Conservation (phyloP, 345 rosid species). For the Lenwebbia sp. region DNA sequence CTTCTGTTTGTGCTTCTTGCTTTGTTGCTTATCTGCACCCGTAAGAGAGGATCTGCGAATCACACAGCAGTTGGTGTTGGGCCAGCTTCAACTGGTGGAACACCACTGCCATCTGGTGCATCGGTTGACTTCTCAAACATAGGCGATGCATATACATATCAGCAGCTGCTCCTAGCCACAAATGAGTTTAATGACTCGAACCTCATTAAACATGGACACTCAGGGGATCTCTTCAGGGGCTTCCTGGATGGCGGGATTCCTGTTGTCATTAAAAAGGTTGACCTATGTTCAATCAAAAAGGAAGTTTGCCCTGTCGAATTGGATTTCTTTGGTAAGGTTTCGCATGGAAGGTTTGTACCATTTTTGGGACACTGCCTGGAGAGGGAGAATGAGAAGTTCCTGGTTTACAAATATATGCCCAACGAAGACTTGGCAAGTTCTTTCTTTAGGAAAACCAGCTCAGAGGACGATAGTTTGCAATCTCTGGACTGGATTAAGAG, state of each 20-base stretch:
- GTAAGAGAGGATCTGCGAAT: slow-evolving; percentile 25
- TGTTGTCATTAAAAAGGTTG: slow-evolving; percentile 64
- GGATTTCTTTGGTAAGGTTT: slow-evolving; percentile 72
- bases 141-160: slow-evolving; percentile 67
- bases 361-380: slow-evolving; percentile 79
- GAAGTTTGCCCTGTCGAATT: slow-evolving; percentile 62
- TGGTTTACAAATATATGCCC: slow-evolving; percentile 85
- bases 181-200: slow-evolving; percentile 53
- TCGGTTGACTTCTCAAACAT: slow-evolving; percentile 46
- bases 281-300: slow-evolving; percentile 35
- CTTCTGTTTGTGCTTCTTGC: slow-evolving; percentile 24
- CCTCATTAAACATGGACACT: slow-evolving; percentile 86
- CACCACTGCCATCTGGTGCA: slow-evolving; percentile 32
- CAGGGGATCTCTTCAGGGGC: slow-evolving; percentile 81
- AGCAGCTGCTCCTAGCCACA: slow-evolving; percentile 70
- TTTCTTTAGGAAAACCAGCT: slow-evolving; percentile 47
- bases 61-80: slow-evolving; percentile 47
- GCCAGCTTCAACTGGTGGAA: slow-evolving; percentile 36
- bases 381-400: slow-evolving; percentile 66
- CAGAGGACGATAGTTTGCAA: slow-evolving; percentile 62
- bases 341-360: slow-evolving; percentile 74
- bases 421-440: slow-evolving; percentile 78
- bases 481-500: slow-evolving; percentile 99
- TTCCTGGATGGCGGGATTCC: slow-evolving; percentile 47
- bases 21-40: slow-evolving; percentile 32